These are phyloP conservation scores for Chaetomium cochliodes DNA, from an alignment of 495 filamentous ascomycete genomes.

Conservation along the genomic window DNA sequence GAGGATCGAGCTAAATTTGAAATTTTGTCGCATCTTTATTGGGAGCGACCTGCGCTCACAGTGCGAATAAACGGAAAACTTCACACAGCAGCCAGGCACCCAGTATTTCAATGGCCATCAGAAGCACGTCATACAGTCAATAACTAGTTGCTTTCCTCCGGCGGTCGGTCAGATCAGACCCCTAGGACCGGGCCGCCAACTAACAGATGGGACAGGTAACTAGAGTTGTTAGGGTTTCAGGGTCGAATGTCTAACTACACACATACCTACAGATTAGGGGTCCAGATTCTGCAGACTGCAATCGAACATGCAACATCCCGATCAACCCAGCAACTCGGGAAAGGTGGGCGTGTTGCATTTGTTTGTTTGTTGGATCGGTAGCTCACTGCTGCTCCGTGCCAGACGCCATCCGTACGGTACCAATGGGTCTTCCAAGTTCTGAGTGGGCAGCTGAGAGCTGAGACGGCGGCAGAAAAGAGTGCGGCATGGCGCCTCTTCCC, in stretches of 20 bases:
- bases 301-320: conserved; percentile 9
- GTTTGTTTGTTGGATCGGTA: too few relatives aligned
- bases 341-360: not conserved
- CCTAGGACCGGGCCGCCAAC: conserved; percentile 3
- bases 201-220: not conserved
- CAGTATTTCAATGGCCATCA: not conserved
- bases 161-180: conserved; percentile 12
- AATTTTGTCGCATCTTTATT: conserved; percentile 5
- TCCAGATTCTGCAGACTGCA: not conserved
- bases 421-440: not conserved
- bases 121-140: conserved; percentile 17
- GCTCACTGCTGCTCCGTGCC: conserved; percentile 5
- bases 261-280: too few relatives aligned
- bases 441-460: conserved; percentile 26
- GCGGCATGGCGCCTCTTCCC: conserved; percentile 15
- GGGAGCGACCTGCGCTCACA: conserved; percentile 13
- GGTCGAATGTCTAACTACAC: not conserved
- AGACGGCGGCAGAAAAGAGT: conserved; percentile 28
- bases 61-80: not conserved
- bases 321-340: not conserved
- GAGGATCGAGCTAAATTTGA: conserved; percentile 29
- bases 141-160: not conserved
- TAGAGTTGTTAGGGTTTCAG: not conserved
- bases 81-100: not conserved
- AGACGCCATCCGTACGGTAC: conserved; percentile 9